A percentile compares a stretch with the other conserved stretches of the same genome.
Conservation (phyloP, 345 rosid species). For the Angophora floribunda region DNA sequence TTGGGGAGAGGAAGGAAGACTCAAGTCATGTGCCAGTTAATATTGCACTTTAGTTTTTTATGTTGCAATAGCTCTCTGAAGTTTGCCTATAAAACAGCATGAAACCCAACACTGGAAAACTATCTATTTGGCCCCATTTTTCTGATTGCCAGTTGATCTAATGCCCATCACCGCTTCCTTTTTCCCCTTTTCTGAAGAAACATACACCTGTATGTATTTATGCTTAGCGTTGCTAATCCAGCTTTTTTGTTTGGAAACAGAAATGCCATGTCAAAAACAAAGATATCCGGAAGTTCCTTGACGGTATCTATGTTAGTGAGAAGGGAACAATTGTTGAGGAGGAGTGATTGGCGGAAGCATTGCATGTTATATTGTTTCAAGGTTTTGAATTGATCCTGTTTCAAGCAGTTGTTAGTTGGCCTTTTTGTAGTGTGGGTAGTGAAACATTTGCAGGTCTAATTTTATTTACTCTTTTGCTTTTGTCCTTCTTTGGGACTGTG, state of each 20-base stretch:
- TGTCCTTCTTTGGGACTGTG: not conserved
- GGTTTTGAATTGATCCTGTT: not conserved
- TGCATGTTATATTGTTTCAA: not conserved
- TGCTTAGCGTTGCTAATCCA: not conserved
- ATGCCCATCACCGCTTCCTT: not conserved
- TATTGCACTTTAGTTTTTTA: not conserved
- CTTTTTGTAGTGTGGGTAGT: not conserved
- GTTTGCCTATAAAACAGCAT: not conserved
- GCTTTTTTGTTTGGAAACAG: constrained; percentile 3
- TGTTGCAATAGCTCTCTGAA: not conserved
- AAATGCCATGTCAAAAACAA: constrained; percentile 62
- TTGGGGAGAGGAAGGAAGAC: not conserved
- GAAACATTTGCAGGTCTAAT: not conserved
- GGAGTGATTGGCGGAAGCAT: not conserved
- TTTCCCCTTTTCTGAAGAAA: not conserved
- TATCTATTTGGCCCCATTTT: not conserved
- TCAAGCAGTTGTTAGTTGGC: not conserved
- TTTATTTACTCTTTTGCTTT: not conserved
- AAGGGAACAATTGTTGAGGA: constrained; percentile 30
- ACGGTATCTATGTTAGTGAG: constrained; percentile 61
- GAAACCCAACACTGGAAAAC: not conserved
- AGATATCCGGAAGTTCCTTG: constrained; percentile 62
- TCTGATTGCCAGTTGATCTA: not conserved
- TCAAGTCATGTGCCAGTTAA: not conserved
- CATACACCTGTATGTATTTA: not conserved